Conservation (phyloP, 2,329 filamentous ascomycete species). For the Whalleya microplaca region DNA sequence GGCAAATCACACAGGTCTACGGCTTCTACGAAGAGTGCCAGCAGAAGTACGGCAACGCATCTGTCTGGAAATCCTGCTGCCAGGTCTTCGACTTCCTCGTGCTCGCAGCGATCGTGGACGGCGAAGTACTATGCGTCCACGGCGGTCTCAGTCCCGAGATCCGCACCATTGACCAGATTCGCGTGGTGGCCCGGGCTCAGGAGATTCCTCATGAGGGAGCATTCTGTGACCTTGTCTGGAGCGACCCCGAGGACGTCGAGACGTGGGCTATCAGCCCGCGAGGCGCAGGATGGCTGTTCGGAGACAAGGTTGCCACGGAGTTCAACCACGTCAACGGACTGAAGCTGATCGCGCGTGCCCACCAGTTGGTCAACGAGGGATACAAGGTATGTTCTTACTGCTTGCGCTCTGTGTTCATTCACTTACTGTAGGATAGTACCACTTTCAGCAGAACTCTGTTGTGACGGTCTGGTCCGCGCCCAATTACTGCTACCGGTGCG, state of each 20-base stretch:
- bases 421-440: constrained; percentile 63
- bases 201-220: constrained; percentile 98
- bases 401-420: constrained; percentile 1
- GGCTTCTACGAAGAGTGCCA: constrained; percentile 99
- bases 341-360: constrained; percentile 93
- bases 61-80: constrained; percentile 99
- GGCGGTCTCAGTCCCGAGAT: constrained; percentile 89
- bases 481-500: constrained; percentile 93
- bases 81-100: constrained; percentile 99
- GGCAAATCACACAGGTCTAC: constrained; percentile 97
- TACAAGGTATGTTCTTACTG: constrained; percentile 76
- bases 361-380: constrained; percentile 97
- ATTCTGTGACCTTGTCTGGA: constrained; percentile 98
- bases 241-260: constrained; percentile 94
- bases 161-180: constrained; percentile 97
- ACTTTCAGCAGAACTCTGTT: constrained; percentile 92
- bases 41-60: constrained; percentile 97
- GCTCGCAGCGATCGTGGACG: constrained; percentile 94
- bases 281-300: constrained; percentile 97
- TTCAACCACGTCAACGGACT: constrained; percentile 97
- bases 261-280: constrained; percentile 94
- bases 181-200: constrained; percentile 95
- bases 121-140: constrained; percentile 98
- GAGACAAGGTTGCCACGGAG: constrained; percentile 95
- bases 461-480: constrained; percentile 98